Conservation (phyloP, 352 stramenopile genomes). For the Globisporangium irregulare region DNA sequence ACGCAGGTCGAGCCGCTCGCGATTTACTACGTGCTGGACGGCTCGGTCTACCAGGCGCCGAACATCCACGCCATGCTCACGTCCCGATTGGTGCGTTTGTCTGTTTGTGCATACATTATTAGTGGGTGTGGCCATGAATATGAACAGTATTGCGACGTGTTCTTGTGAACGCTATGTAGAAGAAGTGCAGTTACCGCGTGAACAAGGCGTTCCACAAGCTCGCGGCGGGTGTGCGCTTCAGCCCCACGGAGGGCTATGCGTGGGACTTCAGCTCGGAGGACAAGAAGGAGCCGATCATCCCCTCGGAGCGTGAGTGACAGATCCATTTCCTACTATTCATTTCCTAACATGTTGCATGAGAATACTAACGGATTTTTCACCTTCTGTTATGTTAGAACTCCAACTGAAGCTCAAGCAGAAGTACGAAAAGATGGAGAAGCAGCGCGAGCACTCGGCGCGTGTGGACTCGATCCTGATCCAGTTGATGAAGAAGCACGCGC, state of each 20-base stretch:
- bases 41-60: conserved; percentile 83
- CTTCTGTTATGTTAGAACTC: conserved; percentile 38
- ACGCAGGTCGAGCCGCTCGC: conserved; percentile 79
- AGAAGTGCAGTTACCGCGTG: conserved; percentile 85
- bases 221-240: conserved; percentile 77
- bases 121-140: not conserved
- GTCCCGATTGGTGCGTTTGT: conserved; percentile 62
- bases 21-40: conserved; percentile 88
- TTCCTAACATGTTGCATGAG: not conserved
- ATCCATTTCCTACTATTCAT: not conserved
- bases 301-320: conserved; percentile 67
- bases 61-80: conserved; percentile 89
- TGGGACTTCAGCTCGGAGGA: conserved; percentile 87
- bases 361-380: not conserved
- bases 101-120: not conserved
- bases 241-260: conserved; percentile 78
- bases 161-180: conserved; percentile 29
- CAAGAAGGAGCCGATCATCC: conserved; percentile 84
- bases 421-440: conserved; percentile 85
- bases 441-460: conserved; percentile 78
- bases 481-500: conserved; percentile 85
- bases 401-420: conserved; percentile 87
- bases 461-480: conserved; percentile 83
- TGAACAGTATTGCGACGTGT: not conserved
- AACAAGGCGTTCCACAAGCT: conserved; percentile 83